Evolutionary conservation across 768 basidiomycete genomes (phyloP), one percentile per base, ranked within the genome.

Genomic region (Rhodotorula babjevae): DNA sequence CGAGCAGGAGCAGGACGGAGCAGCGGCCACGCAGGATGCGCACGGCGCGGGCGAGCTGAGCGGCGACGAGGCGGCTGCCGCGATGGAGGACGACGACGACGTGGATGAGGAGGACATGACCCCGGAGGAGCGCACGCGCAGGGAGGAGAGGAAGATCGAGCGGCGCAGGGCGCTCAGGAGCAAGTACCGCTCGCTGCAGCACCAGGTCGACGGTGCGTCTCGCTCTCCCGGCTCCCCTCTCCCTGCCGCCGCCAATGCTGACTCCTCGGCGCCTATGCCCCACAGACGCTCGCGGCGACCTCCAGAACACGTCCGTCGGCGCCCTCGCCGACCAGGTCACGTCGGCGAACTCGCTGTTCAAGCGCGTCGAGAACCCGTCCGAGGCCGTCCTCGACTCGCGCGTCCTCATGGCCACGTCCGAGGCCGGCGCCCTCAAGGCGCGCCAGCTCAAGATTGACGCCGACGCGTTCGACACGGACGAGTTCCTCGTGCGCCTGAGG

Each of bases 301-400:
- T 78, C 21, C 60, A 50, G 19, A 79, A 77, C 56, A 69, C 76
- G 29, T 70, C 76, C 0, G 67, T 76, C 3, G 61, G 50, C 8
- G 65, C 75, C 25, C 61, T 82, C 19, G 46, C 70, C 9, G 61
- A 58, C 1, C 67, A 66, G 23, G 56, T 80, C 29, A 46, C 62
- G 12, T 60, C 62, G 31, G 69, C 72, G 44, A 77, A 81, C 67
- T 29, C 50, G 23, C 62, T 78, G 21, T 81, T 80, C 69, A 46
- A 40, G 0, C 57, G 64, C 89, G 90, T 93, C 67, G 87, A 87
- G 79, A 88, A 87, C 29, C 89, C 93, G 0, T 88, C 90, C 63
- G 92, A 96, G 78, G 94, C 95, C 8, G 89, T 91, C 0, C 85
- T 97, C 19, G 96, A 98, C 80, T 93, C 95, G 0, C 84, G 86